Conservation (phyloP, 2,329 filamentous ascomycete genomes). For the Aspergillus fumigatiaffinis region DNA sequence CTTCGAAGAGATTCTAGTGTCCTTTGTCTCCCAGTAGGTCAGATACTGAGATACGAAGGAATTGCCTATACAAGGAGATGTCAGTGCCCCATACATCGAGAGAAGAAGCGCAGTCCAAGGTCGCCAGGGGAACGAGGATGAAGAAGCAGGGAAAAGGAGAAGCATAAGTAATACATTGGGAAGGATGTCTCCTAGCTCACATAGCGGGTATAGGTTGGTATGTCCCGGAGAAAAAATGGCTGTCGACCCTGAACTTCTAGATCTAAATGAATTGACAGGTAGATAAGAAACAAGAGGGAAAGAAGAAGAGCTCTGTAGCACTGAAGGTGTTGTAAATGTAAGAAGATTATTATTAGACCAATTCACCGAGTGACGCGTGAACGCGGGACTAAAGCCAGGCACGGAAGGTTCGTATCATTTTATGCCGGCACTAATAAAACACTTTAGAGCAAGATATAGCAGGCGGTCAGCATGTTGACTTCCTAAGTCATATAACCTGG, state of each 20-base stretch:
- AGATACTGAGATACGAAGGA: neutral
- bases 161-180: neutral
- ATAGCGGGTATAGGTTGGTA: neutral
- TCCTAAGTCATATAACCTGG: neutral
- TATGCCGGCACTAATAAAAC: neutral
- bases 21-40: neutral
- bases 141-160: neutral
- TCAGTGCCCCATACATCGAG: neutral
- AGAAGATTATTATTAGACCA: neutral
- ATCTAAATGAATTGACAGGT: neutral
- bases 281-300: neutral
- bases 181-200: neutral
- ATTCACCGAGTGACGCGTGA: neutral
- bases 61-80: neutral
- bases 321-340: neutral
- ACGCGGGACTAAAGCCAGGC: neutral
- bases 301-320: neutral
- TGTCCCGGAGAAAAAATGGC: neutral
- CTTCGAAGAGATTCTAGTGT: neutral
- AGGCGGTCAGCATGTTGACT: neutral
- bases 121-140: neutral
- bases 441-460: neutral
- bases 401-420: neutral
- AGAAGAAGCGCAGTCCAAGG: neutral
- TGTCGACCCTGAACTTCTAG: neutral